Conservation (phyloP, 148 eudicot species). For the Arbutus unedo region DNA sequence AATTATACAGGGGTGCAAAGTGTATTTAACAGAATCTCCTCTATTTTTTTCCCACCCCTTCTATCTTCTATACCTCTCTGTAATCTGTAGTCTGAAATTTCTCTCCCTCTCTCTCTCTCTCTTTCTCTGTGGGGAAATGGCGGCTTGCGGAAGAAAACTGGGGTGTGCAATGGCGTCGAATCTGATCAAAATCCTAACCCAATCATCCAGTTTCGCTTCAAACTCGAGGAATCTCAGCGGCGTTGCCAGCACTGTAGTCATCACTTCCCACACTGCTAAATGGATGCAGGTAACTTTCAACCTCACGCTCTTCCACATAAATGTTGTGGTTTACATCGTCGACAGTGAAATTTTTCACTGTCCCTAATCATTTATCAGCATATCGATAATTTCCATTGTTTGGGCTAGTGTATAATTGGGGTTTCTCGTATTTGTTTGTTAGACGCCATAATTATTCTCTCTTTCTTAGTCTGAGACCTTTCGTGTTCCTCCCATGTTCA, state of each 20-base stretch:
- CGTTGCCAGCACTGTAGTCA: background rate
- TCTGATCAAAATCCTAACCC: conserved; percentile 2
- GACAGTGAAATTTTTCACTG: background rate
- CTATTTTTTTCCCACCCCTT: too few species aligned
- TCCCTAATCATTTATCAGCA: background rate
- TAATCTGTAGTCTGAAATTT: too few species aligned
- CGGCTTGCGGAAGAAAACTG: too few species aligned
- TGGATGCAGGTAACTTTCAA: background rate
- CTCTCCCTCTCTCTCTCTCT: too few species aligned
- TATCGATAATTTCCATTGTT: background rate
- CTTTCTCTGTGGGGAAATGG: too few species aligned
- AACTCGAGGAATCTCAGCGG: background rate
- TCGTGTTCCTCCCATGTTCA: too few species aligned
- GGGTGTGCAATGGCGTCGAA: background rate
- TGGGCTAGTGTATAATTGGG: too few species aligned
- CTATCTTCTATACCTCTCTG: too few species aligned
- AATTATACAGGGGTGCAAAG: too few species aligned
- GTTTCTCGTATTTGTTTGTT: background rate
- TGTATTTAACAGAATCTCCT: too few species aligned
- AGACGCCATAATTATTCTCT: background rate
- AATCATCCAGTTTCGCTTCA: background rate
- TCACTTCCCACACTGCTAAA: conserved; percentile 1
- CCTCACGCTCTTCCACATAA: background rate
- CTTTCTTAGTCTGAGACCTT: background rate
- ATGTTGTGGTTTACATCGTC: background rate